Base-by-base conservation (phyloP, 2,329 filamentous ascomycete genomes). In the Taxawa tesnikishii region DNA sequence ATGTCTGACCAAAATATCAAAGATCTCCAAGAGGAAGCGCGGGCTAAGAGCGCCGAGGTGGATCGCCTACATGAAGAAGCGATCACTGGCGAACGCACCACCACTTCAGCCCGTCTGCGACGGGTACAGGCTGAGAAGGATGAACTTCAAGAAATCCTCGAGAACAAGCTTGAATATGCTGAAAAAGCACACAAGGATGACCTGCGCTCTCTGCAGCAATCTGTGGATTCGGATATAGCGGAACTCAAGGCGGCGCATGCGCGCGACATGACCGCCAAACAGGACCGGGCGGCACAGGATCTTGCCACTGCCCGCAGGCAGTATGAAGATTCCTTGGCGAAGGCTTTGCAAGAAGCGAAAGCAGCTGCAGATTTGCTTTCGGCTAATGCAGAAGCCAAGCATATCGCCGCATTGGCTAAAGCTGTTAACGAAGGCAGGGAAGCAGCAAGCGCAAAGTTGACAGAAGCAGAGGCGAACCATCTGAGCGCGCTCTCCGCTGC, bases 401-500 rank as follows among this genome's bases (percentile, higher is more conserved):
- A 16, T 29, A 10, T 29, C 9, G 27, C 12, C 10, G 27, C 12
- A 15, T 8, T 16, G 8, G 12, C 12, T 10, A 29, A 16, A 8
- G 27, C 27, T 17, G 12, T 12, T 10, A 8, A 27, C 4, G 29
- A 31, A 19, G 13, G 17, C 18, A 31, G 13, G 14, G 16, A 23
- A 19, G 29, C 11, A 11, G 15, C 15, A 10, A 13, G 18, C 11
- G 24, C 14, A n/a, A 12, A 4, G 15, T 23, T 31, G 5, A 12
- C 14, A 6, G 29, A 31, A 10, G 17, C 16, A 24, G 29, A 31
- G 21, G 13, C 9, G 10, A 23, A 31, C 6, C 17, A 23, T 24
- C 17, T 42, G 23, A 36, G 38, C 13, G 40, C 40, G 25, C 32
- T 45, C 5, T 33, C 42, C 12, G 7, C 38, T 28, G 34, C 41